A percentile compares a stretch with the other conserved stretches of the same genome.
Conservation (phyloP, 805 yeast species). For the Ogataea glucozyma region DNA sequence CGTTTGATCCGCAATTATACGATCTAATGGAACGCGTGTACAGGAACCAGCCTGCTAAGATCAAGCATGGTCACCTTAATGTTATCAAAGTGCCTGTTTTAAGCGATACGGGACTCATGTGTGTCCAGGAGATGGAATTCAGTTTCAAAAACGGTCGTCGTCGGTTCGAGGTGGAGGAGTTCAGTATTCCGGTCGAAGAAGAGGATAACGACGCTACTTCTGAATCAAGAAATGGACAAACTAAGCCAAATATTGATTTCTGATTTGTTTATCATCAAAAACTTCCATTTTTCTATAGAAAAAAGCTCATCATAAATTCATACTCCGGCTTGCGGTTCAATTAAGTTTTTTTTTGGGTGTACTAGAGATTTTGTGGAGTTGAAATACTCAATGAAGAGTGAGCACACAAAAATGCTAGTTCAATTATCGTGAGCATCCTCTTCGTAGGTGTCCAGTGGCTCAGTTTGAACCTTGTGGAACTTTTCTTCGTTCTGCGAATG, state of each 20-base stretch:
- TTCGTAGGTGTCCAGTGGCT: conserved; percentile 6
- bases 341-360: background rate
- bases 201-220: conserved; percentile 44
- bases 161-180: conserved; percentile 83
- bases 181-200: conserved; percentile 97
- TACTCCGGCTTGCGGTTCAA: conserved; percentile 5
- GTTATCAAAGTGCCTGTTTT: conserved; percentile 69
- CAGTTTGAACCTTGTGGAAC: conserved; percentile 32
- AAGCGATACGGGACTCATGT: conserved; percentile 80
- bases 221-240: background rate
- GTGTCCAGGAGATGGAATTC: conserved; percentile 68
- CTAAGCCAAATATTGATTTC: conserved; percentile 11
- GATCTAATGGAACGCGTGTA: conserved; percentile 68
- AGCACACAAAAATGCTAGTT: too few relatives aligned
- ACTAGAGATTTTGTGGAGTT: too few relatives aligned
- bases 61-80: conserved; percentile 85
- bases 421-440: conserved; percentile 6
- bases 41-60: conserved; percentile 68
- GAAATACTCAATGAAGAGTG: too few relatives aligned
- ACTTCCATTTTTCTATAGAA: background rate
- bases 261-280: background rate
- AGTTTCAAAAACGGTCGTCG: conserved; percentile 84
- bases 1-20: conserved; percentile 74
- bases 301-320: conserved; percentile 1
- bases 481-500: conserved; percentile 44